Evolutionary conservation across 768 basidiomycete species (phyloP), one percentile per base, ranked within the genome.

Genomic region (Lyophyllum semitale): DNA sequence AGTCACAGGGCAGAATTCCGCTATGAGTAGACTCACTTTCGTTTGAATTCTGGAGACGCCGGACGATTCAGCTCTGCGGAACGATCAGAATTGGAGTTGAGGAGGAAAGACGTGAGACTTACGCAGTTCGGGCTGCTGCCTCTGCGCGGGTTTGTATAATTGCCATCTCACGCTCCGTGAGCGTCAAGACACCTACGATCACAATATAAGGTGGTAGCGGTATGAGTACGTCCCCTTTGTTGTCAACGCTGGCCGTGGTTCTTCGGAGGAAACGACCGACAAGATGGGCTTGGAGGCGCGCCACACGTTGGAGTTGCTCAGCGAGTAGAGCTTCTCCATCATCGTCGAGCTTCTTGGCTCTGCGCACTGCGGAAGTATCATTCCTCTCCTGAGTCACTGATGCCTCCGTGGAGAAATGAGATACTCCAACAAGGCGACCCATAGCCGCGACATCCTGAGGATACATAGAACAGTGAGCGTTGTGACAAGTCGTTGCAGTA

Each of bases 381-480:
- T 50, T 52, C 41, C 66, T 71, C 43, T 69, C 70, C 5, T 70
- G 65, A 0, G 33, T 30, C 9, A 46, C 37, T 1, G 65, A 60
- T 1, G 6, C 47, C 11, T 63, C 37, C 0, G 53, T 62, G 2
- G 68, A 60, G 44, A 72, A 73, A 40, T 63, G 44, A 0, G 60
- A 50, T 2, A 72, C 54, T 1, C 73, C 70, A 1, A 60, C 47
- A 0, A 74, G 54, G 2, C 68, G 60, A 3, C 64, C 66, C 63
- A 74, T 66, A 1, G 62, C 52, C 0, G 66, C 56, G 0, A 70
- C 51, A 33, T 73, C 69, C 69, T 72, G 42, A 8, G 32, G 12
- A 15, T 27, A 26, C 49, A 12, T 49, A 41, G 18, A 38, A 12
- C 18, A 2, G 29, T 55, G 13, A 42, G 41, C 1, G 1, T 1